Percentiles rank a stretch among this genome's conserved stretches.
Evolutionary conservation across 257 asterid species (phyloP).

Genomic region (Scutellaria minor): DNA sequence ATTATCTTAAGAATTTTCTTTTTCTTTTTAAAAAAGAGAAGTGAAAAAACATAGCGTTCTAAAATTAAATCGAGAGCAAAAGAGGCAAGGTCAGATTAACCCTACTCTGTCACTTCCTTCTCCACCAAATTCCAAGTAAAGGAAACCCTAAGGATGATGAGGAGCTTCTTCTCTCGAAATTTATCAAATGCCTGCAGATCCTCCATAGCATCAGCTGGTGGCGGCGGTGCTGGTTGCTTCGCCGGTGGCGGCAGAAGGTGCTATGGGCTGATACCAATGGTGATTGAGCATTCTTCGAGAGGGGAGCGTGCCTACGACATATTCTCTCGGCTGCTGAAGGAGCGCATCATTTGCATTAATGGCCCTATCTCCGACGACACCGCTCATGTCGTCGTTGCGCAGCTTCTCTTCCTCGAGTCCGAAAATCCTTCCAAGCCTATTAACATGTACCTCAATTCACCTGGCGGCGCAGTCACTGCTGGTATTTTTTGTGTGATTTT

Average conservation of each 20-base stretch:
- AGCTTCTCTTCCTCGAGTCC: conserved; percentile 90
- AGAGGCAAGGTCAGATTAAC: background rate
- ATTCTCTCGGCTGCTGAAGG: conserved; percentile 86
- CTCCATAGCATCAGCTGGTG: conserved; percentile 18
- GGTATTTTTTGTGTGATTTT: conserved; percentile 44
- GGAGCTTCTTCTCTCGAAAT: conserved; percentile 45
- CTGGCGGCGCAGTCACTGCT: conserved; percentile 92
- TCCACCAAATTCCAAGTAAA: background rate
- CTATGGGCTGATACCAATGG: conserved; percentile 84
- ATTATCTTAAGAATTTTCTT: too few relatives aligned
- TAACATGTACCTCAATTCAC: conserved; percentile 92
- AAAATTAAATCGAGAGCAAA: background rate
- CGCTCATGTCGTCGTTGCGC: conserved; percentile 89
- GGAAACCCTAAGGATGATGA: conserved; percentile 45
- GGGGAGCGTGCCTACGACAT: conserved; percentile 97
- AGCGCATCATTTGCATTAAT: conserved; percentile 87
- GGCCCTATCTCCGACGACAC: conserved; percentile 91
- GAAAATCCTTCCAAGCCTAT: conserved; percentile 91
- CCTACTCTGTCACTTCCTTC: background rate
- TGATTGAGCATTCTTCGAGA: conserved; percentile 86
- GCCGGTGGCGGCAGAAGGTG: conserved; percentile 42
- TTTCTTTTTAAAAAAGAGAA: too few relatives aligned
- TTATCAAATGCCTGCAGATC: conserved; percentile 36
- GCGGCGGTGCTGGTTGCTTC: conserved; percentile 9
- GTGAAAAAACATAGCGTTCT: too few relatives aligned